These are phyloP conservation scores for Eucalyptus erythrocorys DNA, from an alignment of 345 rosid genomes.

Conservation along the genomic window DNA sequence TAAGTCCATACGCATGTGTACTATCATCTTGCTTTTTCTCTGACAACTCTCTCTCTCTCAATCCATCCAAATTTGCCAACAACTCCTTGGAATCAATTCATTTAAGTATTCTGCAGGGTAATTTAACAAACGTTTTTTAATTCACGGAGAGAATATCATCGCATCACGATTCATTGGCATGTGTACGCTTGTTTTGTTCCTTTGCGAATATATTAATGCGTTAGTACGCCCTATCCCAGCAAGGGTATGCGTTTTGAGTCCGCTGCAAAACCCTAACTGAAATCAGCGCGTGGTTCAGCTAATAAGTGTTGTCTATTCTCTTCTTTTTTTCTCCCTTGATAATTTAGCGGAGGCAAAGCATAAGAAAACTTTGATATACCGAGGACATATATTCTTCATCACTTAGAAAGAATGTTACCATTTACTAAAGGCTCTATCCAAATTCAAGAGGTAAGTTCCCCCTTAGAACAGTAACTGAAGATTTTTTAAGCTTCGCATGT, in stretches of 20 bases:
- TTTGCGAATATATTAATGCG: constrained; percentile 4
- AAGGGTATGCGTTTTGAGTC: not conserved
- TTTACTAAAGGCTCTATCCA: not conserved
- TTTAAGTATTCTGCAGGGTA: constrained; percentile 22
- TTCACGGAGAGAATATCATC: constrained; percentile 36
- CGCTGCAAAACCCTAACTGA: not conserved
- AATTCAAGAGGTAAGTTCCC: not conserved
- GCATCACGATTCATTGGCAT: constrained; percentile 18
- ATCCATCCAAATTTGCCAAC: constrained; percentile 63
- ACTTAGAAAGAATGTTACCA: not conserved
- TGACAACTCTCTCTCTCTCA: not conserved
- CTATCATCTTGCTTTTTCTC: not conserved
- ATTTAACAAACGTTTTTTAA: not conserved
- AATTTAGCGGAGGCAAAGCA: not conserved
- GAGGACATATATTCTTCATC: not conserved
- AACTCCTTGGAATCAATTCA: constrained; percentile 49
- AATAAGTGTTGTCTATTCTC: not conserved
- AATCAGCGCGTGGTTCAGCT: not conserved
- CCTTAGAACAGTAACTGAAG: not conserved
- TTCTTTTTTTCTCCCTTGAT: not conserved
- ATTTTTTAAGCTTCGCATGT: not conserved
- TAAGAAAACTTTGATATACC: not conserved
- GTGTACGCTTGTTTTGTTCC: constrained; percentile 36
- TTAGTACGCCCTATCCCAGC: not conserved
- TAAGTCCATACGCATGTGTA: constrained; percentile 35